Evolutionary conservation across 352 stramenopile species (phyloP), one percentile per base, ranked within the genome.

Genomic region (Pythium phragmitis): DNA sequence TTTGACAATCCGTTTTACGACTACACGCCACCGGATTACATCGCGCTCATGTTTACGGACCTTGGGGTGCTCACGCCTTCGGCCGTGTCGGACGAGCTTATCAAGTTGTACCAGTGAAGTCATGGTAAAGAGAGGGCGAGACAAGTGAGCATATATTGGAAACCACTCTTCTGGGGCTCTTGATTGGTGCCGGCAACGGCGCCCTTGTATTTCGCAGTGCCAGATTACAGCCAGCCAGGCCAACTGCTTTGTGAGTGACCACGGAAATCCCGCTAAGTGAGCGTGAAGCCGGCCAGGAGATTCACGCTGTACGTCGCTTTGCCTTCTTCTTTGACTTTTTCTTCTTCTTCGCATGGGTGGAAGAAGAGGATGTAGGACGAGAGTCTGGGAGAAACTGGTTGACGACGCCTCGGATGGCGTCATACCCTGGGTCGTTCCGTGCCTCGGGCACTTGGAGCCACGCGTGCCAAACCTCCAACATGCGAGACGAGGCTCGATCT

Each of bases 11-110:
- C 92, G 30, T 88, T 89, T 28, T 96, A 94, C 64, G 97, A 99
- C 76, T 99, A 98, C 78, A 99, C 97, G 34, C 96, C 97, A 19
- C 92, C 97, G 26, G 90, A 97, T 49, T 99, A 98, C 73, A 99
- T 99, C 71, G 97, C 94, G 28, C 80, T 99, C 48, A 91, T 99
- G 58, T 99, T 99, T 73, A 99, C 97, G 48, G 97, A 99, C 80
- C 75, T 99, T 9, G 97, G 97, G 23, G 96, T 99, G 9, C 80
- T 99, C 33, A 99, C 97, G 52, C 96, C 97, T 8, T 98, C 96
- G 64, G 97, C 97, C 33, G 96, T 99, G 48, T 99, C 96, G 21
- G 96, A 99, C 75, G 96, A 99, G 69, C 82, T 99, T 45, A 99
- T 99, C 82, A 96, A 98, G 62, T 76, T 99, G 60, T 99, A 99